These are phyloP conservation scores for Mimosa pudica DNA, from an alignment of 306 rosid genomes.

Conservation along the genomic window DNA sequence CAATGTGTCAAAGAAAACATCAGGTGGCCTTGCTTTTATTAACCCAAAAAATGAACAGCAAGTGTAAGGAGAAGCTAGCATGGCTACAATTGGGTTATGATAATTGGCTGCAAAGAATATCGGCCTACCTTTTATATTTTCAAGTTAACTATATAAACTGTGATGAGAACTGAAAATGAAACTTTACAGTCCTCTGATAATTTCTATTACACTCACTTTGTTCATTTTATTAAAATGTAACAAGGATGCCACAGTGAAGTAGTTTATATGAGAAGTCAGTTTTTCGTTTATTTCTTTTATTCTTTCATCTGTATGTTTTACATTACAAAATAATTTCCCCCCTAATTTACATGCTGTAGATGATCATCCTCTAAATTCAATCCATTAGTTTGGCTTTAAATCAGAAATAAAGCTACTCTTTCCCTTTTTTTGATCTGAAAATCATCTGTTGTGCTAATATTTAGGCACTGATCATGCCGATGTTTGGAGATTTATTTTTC, in stretches of 20 bases:
- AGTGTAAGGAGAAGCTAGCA: neutral
- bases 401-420: conserved; percentile 9
- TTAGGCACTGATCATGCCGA: conserved; percentile 19
- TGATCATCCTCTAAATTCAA: neutral
- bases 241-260: neutral
- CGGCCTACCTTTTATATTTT: neutral
- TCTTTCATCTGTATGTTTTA: neutral
- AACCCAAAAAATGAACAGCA: conserved; percentile 3
- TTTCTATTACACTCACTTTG: conserved; percentile 13
- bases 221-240: neutral
- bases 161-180: neutral
- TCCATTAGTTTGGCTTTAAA: conserved; percentile 1
- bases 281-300: neutral
- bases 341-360: neutral
- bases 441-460: conserved; percentile 29
- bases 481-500: conserved; percentile 22
- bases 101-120: neutral
- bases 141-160: conserved; percentile 15
- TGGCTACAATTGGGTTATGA: neutral
- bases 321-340: neutral
- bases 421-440: conserved; percentile 14
- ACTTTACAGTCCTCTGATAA: neutral
- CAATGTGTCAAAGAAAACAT: neutral
- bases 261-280: neutral
- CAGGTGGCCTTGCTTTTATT: conserved; percentile 10